These are phyloP conservation scores for Colletotrichum musae DNA, from an alignment of 2,329 filamentous ascomycete genomes.

Conservation along the genomic window DNA sequence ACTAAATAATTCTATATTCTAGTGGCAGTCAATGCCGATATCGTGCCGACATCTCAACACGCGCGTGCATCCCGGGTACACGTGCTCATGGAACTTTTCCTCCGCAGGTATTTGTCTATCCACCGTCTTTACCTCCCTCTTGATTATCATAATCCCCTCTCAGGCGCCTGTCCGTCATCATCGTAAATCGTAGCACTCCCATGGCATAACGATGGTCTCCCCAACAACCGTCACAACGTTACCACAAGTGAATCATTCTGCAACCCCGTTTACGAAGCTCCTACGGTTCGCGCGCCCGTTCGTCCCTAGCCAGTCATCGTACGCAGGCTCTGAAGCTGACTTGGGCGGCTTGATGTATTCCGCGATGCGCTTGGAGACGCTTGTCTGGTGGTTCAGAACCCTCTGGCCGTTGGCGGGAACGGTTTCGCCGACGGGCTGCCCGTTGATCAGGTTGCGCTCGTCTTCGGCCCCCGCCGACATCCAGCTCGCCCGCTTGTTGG, in stretches of 20 bases:
- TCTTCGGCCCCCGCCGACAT: conserved; percentile 29
- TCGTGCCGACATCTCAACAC: no score
- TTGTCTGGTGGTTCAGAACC: conserved; percentile 45
- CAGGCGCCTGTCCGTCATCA: neutral
- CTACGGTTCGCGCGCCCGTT: conserved; percentile 22
- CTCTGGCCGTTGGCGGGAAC: neutral
- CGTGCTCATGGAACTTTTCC: no score
- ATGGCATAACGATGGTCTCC: neutral
- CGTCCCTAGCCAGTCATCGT: conserved; percentile 26
- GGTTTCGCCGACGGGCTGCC: neutral
- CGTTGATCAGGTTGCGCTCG: conserved; percentile 27
- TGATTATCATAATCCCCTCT: neutral
- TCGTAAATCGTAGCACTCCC: neutral
- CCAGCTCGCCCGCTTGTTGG: conserved; percentile 30
- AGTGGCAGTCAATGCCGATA: no score
- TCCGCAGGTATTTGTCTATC: neutral
- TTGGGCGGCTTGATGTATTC: conserved; percentile 55
- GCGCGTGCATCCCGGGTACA: no score
- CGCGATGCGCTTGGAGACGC: conserved; percentile 63
- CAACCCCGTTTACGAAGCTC: conserved; percentile 24
- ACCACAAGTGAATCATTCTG: conserved; percentile 1
- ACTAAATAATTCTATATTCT: no score
- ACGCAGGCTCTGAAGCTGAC: neutral
- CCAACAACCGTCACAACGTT: neutral
- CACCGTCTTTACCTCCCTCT: neutral